A percentile compares a stretch with the other conserved stretches of the same genome.
These are phyloP conservation scores for Debaryomycetaceae sp. DNA, from an alignment of 1,139 yeast genomes.

Conservation along the genomic window DNA sequence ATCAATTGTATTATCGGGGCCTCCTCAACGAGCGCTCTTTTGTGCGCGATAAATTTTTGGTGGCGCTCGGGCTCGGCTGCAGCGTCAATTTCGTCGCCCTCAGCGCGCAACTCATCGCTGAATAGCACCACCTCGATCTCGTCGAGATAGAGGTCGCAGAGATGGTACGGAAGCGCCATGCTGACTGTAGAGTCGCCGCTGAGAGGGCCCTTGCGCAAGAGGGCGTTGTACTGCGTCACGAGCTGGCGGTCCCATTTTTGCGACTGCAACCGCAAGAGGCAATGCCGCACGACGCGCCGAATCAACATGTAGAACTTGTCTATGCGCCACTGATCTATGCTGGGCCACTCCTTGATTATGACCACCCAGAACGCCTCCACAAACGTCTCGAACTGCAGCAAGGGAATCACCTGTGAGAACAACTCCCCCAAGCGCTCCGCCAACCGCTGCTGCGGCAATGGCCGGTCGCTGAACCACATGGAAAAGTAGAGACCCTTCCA, in stretches of 20 bases:
- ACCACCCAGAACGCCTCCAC: slow-evolving; percentile 79
- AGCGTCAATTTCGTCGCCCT: slow-evolving; percentile 30
- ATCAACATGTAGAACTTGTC: slow-evolving; percentile 82
- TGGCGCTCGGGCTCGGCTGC: slow-evolving; percentile 24
- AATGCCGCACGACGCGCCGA: slow-evolving; percentile 70
- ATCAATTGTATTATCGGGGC: slow-evolving; percentile 57
- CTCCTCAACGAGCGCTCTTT: slow-evolving; percentile 28
- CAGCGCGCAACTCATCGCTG: slow-evolving; percentile 36
- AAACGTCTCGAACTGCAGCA: slow-evolving; percentile 43
- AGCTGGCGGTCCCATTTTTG: slow-evolving; percentile 54
- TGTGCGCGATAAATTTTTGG: slow-evolving; percentile 20
- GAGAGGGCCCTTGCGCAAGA: slow-evolving; percentile 42
- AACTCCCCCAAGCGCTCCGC: slow-evolving; percentile 71
- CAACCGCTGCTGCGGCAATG: slow-evolving; percentile 82
- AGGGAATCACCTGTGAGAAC: slow-evolving; percentile 44
- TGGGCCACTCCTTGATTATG: slow-evolving; percentile 77
- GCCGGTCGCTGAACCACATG: slow-evolving; percentile 96
- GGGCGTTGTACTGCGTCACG: slow-evolving; percentile 43
- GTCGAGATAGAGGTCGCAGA: slow-evolving; percentile 79
- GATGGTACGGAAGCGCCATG: slow-evolving; percentile 77
- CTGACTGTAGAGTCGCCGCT: slow-evolving; percentile 60
- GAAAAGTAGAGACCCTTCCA: slow-evolving; percentile 93
- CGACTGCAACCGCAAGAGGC: slow-evolving; percentile 50
- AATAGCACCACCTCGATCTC: slow-evolving; percentile 71
- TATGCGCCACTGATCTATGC: slow-evolving; percentile 78